Evolutionary conservation across 179 eudicot genomes (phyloP).

Genomic region (Gypsophila paniculata): DNA sequence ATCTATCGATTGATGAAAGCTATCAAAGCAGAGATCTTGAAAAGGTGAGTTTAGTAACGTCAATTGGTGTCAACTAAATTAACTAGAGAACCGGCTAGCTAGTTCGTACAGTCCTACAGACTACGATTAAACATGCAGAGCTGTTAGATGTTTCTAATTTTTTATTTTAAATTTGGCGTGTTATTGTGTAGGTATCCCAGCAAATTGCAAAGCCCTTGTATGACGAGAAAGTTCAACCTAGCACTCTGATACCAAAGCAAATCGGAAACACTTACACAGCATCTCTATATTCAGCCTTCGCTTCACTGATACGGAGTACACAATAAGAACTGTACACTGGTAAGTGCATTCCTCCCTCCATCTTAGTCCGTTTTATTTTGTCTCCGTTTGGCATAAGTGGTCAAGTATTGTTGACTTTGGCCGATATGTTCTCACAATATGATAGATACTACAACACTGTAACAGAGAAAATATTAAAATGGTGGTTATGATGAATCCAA

Average conservation of each 20-base stretch:
- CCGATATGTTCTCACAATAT: background rate
- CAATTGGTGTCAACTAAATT: background rate
- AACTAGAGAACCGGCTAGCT: background rate
- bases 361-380: background rate
- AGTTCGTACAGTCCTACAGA: background rate
- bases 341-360: conserved; percentile 22
- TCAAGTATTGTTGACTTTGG: background rate
- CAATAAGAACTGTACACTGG: conserved; percentile 70
- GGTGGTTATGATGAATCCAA: no score
- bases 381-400: background rate
- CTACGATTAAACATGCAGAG: background rate
- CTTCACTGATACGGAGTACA: conserved; percentile 83
- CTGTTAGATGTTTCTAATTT: background rate
- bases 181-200: conserved; percentile 57
- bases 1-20: conserved; percentile 66
- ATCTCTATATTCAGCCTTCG: conserved; percentile 88
- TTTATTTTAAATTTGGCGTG: background rate
- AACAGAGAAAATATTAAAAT: no score
- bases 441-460: no score
- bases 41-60: conserved; percentile 48
- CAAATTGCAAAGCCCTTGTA: conserved; percentile 76
- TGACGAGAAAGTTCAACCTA: conserved; percentile 72
- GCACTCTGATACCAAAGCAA: conserved; percentile 87
- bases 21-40: conserved; percentile 96
- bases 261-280: conserved; percentile 98